These are phyloP conservation scores for Pichia sp. DNA, from an alignment of 1,139 yeast genomes.

Conservation along the genomic window DNA sequence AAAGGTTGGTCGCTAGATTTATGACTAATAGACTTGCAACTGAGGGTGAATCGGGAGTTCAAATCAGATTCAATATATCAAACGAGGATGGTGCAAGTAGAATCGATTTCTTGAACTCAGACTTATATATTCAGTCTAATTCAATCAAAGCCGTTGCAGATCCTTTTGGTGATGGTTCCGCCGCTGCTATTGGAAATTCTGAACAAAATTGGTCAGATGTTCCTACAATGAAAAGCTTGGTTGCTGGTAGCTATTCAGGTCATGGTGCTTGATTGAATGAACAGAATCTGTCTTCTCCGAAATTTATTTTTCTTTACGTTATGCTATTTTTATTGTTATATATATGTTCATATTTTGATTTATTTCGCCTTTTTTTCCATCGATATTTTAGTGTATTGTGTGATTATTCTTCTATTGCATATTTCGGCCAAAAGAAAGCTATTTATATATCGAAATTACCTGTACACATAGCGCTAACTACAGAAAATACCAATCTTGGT, in stretches of 20 bases:
- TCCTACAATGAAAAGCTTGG: conserved; percentile 26
- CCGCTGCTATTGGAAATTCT: conserved; percentile 4
- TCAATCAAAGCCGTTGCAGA: conserved; percentile 19
- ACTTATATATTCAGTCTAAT: conserved; percentile 13
- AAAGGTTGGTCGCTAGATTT: conserved; percentile 64
- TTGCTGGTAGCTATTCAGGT: conserved; percentile 28
- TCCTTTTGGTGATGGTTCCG: conserved; percentile 21
- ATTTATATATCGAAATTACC: no score
- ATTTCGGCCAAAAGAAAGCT: no score
- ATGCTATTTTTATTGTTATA: neutral
- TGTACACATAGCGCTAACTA: no score
- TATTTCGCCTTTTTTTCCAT: no score
- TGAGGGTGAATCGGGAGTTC: conserved; percentile 66
- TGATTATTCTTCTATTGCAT: no score
- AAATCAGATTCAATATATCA: conserved; percentile 47
- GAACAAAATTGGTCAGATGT: conserved; percentile 21
- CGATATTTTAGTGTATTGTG: no score
- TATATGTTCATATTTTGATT: neutral
- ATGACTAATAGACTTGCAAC: conserved; percentile 52
- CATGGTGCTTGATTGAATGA: conserved; percentile 9
- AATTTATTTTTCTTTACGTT: neutral
- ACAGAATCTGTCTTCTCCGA: no score
- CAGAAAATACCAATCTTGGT: no score
- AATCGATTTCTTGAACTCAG: conserved; percentile 13
- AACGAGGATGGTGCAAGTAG: conserved; percentile 20